Evolutionary conservation across 2,329 filamentous ascomycete genomes (phyloP), one percentile per base, ranked within the genome.

Genomic region (Trichoderma sp.): DNA sequence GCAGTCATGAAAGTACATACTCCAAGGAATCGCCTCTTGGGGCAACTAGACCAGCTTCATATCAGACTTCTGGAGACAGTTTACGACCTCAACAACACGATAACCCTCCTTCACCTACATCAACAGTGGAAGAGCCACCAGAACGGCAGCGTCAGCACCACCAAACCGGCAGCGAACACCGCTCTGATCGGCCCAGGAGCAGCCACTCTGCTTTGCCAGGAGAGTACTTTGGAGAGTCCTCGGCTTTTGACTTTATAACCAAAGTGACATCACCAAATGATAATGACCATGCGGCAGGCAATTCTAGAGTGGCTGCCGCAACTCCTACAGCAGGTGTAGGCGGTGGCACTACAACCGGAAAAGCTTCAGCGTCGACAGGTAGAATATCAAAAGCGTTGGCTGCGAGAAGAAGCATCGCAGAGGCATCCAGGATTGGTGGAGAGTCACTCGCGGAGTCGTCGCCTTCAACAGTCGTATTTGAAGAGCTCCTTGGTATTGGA

Each of bases 211-310:
- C 63, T 18, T n/a, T 66, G 8, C 63, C 63, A 1, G 63, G 63
- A 46, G 63, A 66, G 52, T 66, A 66, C 13, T 66, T 66, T 49
- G 63, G 63, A 6, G 63, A 66, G n/a, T 66, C 63, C 11, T 66
- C 63, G 34, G 63, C 63, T 3, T 66, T 66, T 7, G 63, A 66
- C n/a, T 66, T 66, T 28, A 66, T 66, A 1, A 66, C 63, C 1
- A 66, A 66, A 43, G 63, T 66, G n/a, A 66, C 63, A 1, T 66
- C 63, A 18, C 63, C 63, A 34, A 66, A 66, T 21, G 58, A 37
- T 14, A 58, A 52, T 7, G 63, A 66, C 5, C 52, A 39, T 7
- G 26, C 63, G 30, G n/a, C 37, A 13, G 52, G 63, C 11, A 66
- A 54, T 14, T 49, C 63, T 13, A 54, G 32, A 18, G 63, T 52